A percentile compares a stretch with the other conserved stretches of the same genome.
Evolutionary conservation across 1,284 basidiomycete species (phyloP).

Genomic region (Tilletia indica): DNA sequence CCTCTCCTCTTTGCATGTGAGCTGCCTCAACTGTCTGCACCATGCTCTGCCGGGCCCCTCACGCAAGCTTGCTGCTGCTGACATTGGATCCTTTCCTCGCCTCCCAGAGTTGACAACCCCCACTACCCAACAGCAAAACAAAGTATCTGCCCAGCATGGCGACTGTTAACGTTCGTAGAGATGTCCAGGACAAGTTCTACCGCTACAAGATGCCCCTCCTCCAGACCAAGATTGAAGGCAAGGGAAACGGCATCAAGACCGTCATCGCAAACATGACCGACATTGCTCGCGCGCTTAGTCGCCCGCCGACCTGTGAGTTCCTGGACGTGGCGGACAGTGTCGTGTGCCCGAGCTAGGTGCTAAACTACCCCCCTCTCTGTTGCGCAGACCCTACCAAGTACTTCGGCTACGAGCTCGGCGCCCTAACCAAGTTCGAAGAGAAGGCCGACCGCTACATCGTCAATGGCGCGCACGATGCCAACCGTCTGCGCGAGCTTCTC

Average conservation of each 20-base stretch:
- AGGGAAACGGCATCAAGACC: constrained; percentile 99
- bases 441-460: constrained; percentile 98
- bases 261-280: constrained; percentile 82
- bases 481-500: constrained; percentile 89
- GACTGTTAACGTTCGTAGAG: constrained; percentile 94
- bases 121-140: not conserved
- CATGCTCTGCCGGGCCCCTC: no score
- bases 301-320: constrained; percentile 73
- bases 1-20: no score
- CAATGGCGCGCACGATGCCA: constrained; percentile 91
- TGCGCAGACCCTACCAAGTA: constrained; percentile 88
- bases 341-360: not conserved
- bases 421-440: constrained; percentile 93
- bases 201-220: constrained; percentile 84
- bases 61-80: not conserved
- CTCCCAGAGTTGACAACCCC: not conserved
- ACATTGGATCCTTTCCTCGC: not conserved
- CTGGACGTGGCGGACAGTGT: not conserved
- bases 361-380: not conserved
- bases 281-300: constrained; percentile 88
- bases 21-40: no score
- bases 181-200: constrained; percentile 77
- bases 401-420: constrained; percentile 97
- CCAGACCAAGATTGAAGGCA: constrained; percentile 94
- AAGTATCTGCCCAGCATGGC: constrained; percentile 57